phyloP scores from a whole-genome alignment of 768 basidiomycete genomes.

The Kwoniella dejecticola region DNA sequence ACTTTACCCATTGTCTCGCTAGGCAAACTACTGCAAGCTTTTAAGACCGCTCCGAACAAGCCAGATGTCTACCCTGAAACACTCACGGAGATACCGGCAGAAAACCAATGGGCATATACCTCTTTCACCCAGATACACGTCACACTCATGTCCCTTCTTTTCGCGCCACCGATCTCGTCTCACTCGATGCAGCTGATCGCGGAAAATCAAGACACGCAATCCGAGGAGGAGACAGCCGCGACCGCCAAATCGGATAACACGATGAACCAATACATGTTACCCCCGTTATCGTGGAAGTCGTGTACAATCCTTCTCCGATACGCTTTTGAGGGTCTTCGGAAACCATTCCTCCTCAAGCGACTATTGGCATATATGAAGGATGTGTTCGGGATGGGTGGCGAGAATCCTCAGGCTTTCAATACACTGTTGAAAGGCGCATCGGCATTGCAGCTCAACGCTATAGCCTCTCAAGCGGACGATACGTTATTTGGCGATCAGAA shows the following conservation, averaged over 20 bases:
- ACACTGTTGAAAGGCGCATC: constrained; percentile 24
- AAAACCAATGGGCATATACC: constrained; percentile 46
- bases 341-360: constrained; percentile 17
- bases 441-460: constrained; percentile 9
- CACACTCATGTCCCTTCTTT: constrained; percentile 51
- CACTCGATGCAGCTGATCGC: constrained; percentile 28
- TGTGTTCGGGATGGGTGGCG: constrained; percentile 26
- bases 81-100: constrained; percentile 12
- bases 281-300: constrained; percentile 35
- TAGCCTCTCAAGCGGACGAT: constrained; percentile 24
- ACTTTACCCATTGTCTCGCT: constrained; percentile 50
- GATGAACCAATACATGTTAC: constrained; percentile 31
- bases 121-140: constrained; percentile 51
- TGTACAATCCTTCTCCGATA: constrained; percentile 40
- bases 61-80: constrained; percentile 48
- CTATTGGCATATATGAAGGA: constrained; percentile 34
- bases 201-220: neutral
- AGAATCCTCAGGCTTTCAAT: constrained; percentile 28
- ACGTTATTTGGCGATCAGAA: constrained; percentile 6
- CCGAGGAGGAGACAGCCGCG: neutral
- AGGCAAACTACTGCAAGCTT: constrained; percentile 34
- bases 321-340: constrained; percentile 26
- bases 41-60: constrained; percentile 30
- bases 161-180: constrained; percentile 44
- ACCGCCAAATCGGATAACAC: neutral